Base-by-base conservation (phyloP, 129 eudicot genomes). In the Daucus carota region DNA sequence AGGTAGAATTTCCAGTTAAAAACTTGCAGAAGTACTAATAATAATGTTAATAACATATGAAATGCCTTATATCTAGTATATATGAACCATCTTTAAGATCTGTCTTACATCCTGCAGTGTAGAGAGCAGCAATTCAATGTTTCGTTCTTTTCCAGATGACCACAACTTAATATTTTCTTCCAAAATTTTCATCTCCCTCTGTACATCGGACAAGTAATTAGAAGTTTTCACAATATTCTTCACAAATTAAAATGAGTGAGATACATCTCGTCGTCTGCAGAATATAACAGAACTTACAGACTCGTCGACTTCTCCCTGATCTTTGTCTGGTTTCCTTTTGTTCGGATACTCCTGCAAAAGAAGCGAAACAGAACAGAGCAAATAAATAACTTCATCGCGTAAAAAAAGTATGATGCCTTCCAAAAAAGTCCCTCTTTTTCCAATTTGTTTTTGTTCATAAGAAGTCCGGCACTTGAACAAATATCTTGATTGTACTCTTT, bases 121-220 rank as follows among this genome's bases (percentile, higher is more conserved):
- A 33, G 94, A 85, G 73, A 91, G 80, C 76, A 91, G 92, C 84
- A 86, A 45, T 33, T 83, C 83, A 72, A 91, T 82, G 76, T 88
- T 84, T 18, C 68, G 72, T 86, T 83, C 92, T 81, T 91, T 91
- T 52, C 88, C 93, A 46, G 77, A 80, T 8, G 92, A 88, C 97
- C 97, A 91, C 72, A 86, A 54, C 75, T 83, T 83, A 54, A 91
- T 77, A 80, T 83, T 84, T 76, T 88, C 93, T 52, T 86, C 97
- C 83, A 88, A 62, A 36, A 86, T 72, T 52, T 86, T 83, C 81
- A 86, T 80, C 78, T 86, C 96, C 81, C 68, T 84, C 88, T 90
- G 77, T 65, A 80, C 67, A 78, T 47, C 1, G 26, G 22, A 52
- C 26, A 50, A 50, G 11, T 50, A n/a, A 20, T 9, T 1, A 7